These are phyloP conservation scores for Lachnellula occidentalis DNA, from an alignment of 2,329 filamentous ascomycete species.

Conservation along the genomic window DNA sequence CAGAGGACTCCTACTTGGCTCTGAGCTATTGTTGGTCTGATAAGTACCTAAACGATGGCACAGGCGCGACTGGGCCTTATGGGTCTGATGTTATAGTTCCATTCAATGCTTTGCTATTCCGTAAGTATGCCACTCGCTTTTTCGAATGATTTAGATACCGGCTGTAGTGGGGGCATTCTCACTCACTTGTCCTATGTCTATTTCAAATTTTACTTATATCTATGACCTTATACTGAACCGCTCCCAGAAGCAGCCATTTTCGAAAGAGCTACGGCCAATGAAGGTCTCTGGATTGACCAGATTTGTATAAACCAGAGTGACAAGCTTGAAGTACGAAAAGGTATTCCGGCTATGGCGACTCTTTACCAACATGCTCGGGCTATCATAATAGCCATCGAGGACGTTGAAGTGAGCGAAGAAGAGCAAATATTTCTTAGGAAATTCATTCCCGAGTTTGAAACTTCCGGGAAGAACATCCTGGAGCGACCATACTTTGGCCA, in stretches of 20 bases:
- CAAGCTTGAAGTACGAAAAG: not conserved
- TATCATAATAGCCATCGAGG: slow-evolving; percentile 1
- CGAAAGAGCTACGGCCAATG: not conserved
- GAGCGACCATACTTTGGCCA: not conserved
- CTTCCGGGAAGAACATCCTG: not conserved
- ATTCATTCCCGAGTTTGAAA: not conserved
- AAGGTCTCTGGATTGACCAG: slow-evolving; percentile 8
- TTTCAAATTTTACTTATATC: not conserved
- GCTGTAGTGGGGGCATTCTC: not conserved
- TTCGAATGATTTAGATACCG: too few species aligned
- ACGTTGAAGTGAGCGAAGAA: slow-evolving; percentile 1
- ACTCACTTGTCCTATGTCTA: not conserved
- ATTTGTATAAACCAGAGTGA: slow-evolving; percentile 1
- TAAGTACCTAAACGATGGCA: not conserved
- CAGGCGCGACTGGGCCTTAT: not conserved
- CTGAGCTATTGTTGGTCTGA: slow-evolving; percentile 7
- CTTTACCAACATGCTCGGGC: slow-evolving; percentile 3
- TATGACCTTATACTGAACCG: not conserved
- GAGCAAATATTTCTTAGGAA: not conserved
- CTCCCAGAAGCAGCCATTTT: slow-evolving; percentile 1
- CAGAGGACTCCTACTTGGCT: not conserved
- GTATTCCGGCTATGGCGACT: slow-evolving; percentile 2
- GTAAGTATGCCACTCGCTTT: not conserved
- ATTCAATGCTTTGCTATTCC: slow-evolving; percentile 1
- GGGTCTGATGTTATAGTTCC: not conserved